phyloP scores from a whole-genome alignment of 805 yeast genomes.

The Schwanniomyces yamadae region DNA sequence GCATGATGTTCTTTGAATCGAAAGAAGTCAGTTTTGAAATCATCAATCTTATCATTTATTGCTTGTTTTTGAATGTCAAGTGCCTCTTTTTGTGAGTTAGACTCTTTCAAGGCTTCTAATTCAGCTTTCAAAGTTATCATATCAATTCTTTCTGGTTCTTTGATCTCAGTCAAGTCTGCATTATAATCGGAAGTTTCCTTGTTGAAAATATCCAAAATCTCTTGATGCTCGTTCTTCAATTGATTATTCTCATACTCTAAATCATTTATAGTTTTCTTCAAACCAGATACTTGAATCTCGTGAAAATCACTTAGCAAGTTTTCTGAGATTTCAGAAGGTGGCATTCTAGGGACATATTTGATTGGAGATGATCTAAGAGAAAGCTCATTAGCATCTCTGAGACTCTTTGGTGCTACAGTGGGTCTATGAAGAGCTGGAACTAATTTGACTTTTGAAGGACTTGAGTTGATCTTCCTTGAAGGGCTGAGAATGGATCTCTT shows the following conservation, averaged over 20 bases:
- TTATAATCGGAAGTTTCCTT: constrained; percentile 2
- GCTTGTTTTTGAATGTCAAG: constrained; percentile 3
- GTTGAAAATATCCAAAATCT: constrained; percentile 2
- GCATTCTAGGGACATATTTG: not conserved
- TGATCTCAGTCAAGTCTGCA: constrained; percentile 4
- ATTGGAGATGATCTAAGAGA: not conserved
- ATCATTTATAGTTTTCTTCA: constrained; percentile 11
- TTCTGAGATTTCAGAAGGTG: constrained; percentile 1
- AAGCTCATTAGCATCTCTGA: not conserved
- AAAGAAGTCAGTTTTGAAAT: constrained; percentile 10
- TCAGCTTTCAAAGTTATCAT: constrained; percentile 5
- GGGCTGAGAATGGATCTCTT: constrained; percentile 2
- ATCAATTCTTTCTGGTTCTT: constrained; percentile 1
- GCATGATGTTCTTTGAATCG: constrained; percentile 10
- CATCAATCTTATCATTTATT: constrained; percentile 6
- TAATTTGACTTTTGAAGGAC: constrained; percentile 4
- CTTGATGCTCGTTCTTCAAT: constrained; percentile 11
- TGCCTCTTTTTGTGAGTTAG: constrained; percentile 1
- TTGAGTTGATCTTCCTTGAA: not conserved
- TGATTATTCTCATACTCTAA: constrained; percentile 11
- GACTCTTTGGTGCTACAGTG: constrained; percentile 1
- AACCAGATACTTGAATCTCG: constrained; percentile 7
- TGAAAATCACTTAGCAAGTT: constrained; percentile 7
- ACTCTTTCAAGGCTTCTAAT: constrained; percentile 6
- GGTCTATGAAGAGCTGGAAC: not conserved